Evolutionary conservation across 176 grass and related monocot genomes (phyloP).

Genomic region (Oryza punctata): DNA sequence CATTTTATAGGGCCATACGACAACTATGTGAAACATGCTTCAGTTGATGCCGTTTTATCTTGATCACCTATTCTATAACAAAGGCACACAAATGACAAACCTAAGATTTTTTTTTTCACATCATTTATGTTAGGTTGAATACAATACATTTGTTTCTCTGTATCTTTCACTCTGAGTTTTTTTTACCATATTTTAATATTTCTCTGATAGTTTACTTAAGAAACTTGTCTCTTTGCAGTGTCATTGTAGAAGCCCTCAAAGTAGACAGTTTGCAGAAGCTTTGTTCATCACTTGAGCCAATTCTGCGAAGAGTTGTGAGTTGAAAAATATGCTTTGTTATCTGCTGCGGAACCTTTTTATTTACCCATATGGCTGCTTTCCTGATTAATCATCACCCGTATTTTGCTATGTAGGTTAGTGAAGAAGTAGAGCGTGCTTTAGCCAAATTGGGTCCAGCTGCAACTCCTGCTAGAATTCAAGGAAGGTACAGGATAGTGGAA

Average conservation of each 20-base stretch:
- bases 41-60: neutral
- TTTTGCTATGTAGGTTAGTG: conserved; percentile 75
- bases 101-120: neutral
- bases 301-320: conserved; percentile 97
- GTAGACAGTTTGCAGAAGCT: conserved; percentile 94
- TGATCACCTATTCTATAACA: neutral
- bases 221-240: conserved; percentile 54
- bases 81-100: neutral
- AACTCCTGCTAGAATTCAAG: conserved; percentile 77
- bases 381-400: conserved; percentile 19
- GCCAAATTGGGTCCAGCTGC: conserved; percentile 64
- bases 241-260: conserved; percentile 96
- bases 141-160: neutral
- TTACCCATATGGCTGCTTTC: conserved; percentile 24
- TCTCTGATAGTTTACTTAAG: conserved; percentile 16
- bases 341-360: conserved; percentile 18
- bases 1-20: neutral
- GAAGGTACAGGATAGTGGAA: conserved; percentile 61
- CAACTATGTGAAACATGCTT: conserved; percentile 15
- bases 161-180: neutral
- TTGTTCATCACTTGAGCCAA: conserved; percentile 93
- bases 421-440: conserved; percentile 98
- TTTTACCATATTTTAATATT: neutral
- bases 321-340: neutral
- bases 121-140: neutral